Evolutionary conservation across 495 filamentous ascomycete species (phyloP).

Genomic region (Daldinia loculata): DNA sequence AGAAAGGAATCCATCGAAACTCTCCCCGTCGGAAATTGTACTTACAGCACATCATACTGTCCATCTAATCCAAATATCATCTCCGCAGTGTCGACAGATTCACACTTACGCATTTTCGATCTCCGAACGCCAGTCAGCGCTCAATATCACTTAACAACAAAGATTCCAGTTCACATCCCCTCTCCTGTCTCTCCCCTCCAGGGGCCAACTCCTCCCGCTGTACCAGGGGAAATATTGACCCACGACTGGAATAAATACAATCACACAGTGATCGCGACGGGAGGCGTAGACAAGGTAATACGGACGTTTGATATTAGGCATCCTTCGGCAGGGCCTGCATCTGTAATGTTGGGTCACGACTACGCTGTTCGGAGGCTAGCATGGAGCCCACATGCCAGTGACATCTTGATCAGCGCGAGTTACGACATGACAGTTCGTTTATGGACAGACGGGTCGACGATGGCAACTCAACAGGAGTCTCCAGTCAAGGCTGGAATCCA

Average conservation of each 20-base stretch:
- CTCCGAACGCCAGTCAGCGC: constrained; percentile 81
- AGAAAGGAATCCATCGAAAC: constrained; percentile 76
- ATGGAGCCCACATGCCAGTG: constrained; percentile 91
- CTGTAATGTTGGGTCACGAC: constrained; percentile 81
- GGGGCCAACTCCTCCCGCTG: constrained; percentile 45
- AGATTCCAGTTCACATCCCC: constrained; percentile 78
- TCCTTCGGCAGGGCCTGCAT: constrained; percentile 72
- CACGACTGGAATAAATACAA: constrained; percentile 99
- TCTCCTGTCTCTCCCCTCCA: constrained; percentile 53
- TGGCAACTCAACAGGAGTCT: constrained; percentile 48
- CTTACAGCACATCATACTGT: constrained; percentile 83
- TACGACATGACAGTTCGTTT: constrained; percentile 98
- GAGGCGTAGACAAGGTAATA: constrained; percentile 86
- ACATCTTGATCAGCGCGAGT: constrained; percentile 84
- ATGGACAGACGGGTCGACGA: constrained; percentile 80
- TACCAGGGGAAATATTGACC: constrained; percentile 78
- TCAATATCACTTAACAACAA: constrained; percentile 79
- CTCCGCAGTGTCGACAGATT: constrained; percentile 84
- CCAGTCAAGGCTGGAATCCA: constrained; percentile 66
- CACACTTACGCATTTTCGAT: constrained; percentile 87
- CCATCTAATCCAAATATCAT: constrained; percentile 82
- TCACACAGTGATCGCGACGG: constrained; percentile 80
- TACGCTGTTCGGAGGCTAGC: constrained; percentile 85
- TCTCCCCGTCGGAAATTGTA: constrained; percentile 88
- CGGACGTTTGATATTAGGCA: constrained; percentile 88